phyloP scores from a whole-genome alignment of 306 rosid species.

The Rosa chinensis region DNA sequence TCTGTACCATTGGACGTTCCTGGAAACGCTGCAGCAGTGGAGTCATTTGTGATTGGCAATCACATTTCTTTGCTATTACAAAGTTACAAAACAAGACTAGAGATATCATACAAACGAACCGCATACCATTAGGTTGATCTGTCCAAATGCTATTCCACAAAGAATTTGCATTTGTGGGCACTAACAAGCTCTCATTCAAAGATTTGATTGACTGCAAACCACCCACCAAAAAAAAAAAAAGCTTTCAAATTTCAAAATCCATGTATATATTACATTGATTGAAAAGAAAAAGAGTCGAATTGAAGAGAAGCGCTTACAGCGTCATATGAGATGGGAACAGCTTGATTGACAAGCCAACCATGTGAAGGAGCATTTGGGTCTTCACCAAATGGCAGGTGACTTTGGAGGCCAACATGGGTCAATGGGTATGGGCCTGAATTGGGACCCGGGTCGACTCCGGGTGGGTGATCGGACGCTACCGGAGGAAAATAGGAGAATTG shows the following conservation, averaged over 20 bases:
- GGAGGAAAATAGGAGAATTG: conserved; percentile 29
- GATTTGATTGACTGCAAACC: conserved; percentile 46
- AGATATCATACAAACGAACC: conserved; percentile 45
- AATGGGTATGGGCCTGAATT: conserved; percentile 23
- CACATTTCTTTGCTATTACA: conserved; percentile 45
- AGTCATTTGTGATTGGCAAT: conserved; percentile 35
- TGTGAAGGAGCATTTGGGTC: conserved; percentile 31
- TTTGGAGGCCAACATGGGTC: conserved; percentile 28
- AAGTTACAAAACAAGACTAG: conserved; percentile 29
- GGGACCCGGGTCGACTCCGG: conserved; percentile 45
- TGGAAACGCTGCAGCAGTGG: conserved; percentile 15
- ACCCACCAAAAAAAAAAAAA: not conserved
- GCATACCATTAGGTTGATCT: conserved; percentile 26
- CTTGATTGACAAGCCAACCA: conserved; percentile 29
- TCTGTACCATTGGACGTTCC: conserved; percentile 18
- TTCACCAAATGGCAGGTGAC: conserved; percentile 19
- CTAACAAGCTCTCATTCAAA: conserved; percentile 33
- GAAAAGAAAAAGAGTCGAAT: not conserved
- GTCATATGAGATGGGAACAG: conserved; percentile 26
- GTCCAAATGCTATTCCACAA: conserved; percentile 33
- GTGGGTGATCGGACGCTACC: conserved; percentile 42
- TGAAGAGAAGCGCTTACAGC: conserved; percentile 24
- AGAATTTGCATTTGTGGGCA: conserved; percentile 37
- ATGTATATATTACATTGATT: not conserved
- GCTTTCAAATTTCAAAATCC: not conserved